Percentiles rank a stretch among this genome's conserved stretches.
These are phyloP conservation scores for Malbranchea zuffiana DNA, from an alignment of 2,329 filamentous ascomycete genomes.

Conservation along the genomic window DNA sequence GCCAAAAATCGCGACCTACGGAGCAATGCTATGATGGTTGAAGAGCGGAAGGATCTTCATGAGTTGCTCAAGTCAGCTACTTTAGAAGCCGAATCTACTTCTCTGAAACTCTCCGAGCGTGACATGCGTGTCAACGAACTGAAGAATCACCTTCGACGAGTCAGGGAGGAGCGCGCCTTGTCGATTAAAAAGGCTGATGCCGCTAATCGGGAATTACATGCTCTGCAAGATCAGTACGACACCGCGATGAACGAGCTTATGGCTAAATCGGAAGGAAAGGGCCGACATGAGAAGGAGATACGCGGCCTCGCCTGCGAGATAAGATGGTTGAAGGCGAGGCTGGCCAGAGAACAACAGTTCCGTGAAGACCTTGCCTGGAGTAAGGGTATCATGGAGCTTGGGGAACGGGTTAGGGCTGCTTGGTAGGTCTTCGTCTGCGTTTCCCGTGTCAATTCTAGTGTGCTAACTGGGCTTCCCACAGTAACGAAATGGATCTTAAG, in stretches of 20 bases:
- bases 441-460: background rate
- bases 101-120: conserved; percentile 59
- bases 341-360: conserved; percentile 68
- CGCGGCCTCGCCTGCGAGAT: conserved; percentile 80
- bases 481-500: conserved; percentile 82
- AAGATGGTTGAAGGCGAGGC: conserved; percentile 74
- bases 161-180: conserved; percentile 38
- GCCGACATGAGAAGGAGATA: conserved; percentile 52
- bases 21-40: conserved; percentile 39
- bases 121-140: conserved; percentile 51
- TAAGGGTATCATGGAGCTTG: conserved; percentile 78
- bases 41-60: conserved; percentile 36
- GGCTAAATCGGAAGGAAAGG: conserved; percentile 33
- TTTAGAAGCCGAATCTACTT: conserved; percentile 52
- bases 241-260: conserved; percentile 43
- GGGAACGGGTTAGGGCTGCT: conserved; percentile 50
- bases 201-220: conserved; percentile 34
- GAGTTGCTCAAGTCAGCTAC: conserved; percentile 38
- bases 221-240: conserved; percentile 52
- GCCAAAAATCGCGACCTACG: conserved; percentile 41
- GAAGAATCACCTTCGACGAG: conserved; percentile 53
- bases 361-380: conserved; percentile 71
- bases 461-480: conserved; percentile 31
- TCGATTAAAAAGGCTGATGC: conserved; percentile 33
- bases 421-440: conserved; percentile 55